A percentile compares a stretch with the other conserved stretches of the same genome.
Conservation (phyloP, 768 basidiomycete genomes). For the Trametes cubensis region DNA sequence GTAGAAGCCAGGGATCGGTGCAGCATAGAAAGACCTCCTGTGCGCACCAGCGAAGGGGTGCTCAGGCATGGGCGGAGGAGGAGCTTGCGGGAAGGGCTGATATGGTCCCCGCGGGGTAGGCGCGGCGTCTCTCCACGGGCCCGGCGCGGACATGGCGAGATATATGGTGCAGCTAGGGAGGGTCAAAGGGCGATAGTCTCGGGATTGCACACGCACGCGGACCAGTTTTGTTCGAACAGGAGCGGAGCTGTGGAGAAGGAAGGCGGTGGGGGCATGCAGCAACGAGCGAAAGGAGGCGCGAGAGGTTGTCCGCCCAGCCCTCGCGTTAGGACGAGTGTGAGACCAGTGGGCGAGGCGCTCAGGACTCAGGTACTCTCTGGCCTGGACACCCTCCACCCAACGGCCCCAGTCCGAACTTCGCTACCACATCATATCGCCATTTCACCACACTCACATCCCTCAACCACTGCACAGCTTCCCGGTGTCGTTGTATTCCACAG, state of each 20-base stretch:
- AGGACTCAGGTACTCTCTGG: slow-evolving; percentile 9
- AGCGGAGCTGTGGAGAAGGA: background rate
- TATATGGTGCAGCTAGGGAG: background rate
- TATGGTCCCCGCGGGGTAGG: slow-evolving; percentile 12
- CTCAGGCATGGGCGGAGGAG: slow-evolving; percentile 6
- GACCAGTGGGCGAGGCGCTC: slow-evolving; percentile 20
- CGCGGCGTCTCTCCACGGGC: slow-evolving; percentile 20
- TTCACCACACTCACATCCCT: background rate
- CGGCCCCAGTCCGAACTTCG: no score
- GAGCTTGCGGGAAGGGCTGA: slow-evolving; percentile 9
- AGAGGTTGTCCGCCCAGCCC: background rate
- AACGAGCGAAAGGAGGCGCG: background rate
- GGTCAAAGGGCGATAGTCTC: background rate
- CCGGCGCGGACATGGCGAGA: slow-evolving; percentile 18
- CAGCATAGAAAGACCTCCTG: slow-evolving; percentile 3
- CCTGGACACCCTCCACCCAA: background rate
- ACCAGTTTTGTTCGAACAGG: background rate
- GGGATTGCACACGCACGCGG: background rate
- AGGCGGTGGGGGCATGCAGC: slow-evolving; percentile 16
- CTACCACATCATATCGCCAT: slow-evolving; percentile 9
- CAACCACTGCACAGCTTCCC: slow-evolving; percentile 3
- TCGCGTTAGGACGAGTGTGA: background rate
- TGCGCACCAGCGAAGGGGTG: slow-evolving; percentile 15
- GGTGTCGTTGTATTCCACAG: background rate
- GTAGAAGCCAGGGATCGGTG: slow-evolving; percentile 24